phyloP scores from a whole-genome alignment of 306 rosid species.

The Acacia confusa region DNA sequence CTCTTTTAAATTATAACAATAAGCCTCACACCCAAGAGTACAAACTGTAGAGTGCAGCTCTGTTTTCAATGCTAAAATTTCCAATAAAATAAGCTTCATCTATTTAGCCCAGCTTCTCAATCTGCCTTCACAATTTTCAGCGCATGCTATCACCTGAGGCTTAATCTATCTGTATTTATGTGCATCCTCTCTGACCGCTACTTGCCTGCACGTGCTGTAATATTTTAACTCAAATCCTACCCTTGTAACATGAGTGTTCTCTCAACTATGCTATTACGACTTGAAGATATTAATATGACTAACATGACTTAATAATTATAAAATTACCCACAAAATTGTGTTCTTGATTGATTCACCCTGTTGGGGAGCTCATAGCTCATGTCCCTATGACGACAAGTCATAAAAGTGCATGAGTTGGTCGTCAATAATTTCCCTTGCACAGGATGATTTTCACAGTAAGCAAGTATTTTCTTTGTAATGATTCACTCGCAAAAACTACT shows the following conservation, averaged over 20 bases:
- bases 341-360: background rate
- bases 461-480: constrained; percentile 15
- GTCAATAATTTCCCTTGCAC: background rate
- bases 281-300: background rate
- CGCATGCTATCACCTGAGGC: background rate
- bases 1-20: background rate
- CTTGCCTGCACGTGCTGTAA: background rate
- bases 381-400: background rate
- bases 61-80: background rate
- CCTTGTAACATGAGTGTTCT: background rate
- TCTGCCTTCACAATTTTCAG: background rate
- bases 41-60: background rate
- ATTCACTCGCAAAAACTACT: background rate
- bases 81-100: background rate
- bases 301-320: background rate
- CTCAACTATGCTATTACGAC: background rate
- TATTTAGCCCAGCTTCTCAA: background rate
- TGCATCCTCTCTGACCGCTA: background rate
- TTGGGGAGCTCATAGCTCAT: background rate
- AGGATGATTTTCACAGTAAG: background rate
- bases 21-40: background rate
- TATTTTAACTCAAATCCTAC: background rate
- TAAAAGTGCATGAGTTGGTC: background rate
- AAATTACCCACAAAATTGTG: background rate
- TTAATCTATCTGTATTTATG: background rate